Percentiles rank a stretch among this genome's conserved stretches.
Conservation (phyloP, 2,329 filamentous ascomycete genomes). For the Arthroderma sp. region DNA sequence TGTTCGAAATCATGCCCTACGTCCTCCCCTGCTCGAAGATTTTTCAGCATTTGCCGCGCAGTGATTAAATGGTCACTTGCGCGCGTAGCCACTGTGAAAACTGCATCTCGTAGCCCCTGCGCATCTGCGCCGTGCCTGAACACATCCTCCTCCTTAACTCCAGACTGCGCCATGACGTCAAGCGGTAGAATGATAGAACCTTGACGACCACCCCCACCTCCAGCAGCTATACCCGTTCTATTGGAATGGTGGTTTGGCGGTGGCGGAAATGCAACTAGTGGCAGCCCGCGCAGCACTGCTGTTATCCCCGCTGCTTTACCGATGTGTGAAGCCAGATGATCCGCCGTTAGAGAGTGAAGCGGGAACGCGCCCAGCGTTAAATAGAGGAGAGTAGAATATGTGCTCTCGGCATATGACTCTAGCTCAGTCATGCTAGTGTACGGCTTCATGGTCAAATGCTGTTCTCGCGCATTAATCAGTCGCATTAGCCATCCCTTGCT, state of each 20-base stretch:
- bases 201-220: conserved; percentile 34
- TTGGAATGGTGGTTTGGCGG: conserved; percentile 45
- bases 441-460: conserved; percentile 69
- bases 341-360: conserved; percentile 67
- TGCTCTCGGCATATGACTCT: conserved; percentile 86
- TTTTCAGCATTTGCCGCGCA: conserved; percentile 77
- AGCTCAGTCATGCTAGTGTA: conserved; percentile 60
- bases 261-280: conserved; percentile 69
- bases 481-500: conserved; percentile 63
- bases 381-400: conserved; percentile 86
- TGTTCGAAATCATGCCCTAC: conserved; percentile 85
- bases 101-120: conserved; percentile 68
- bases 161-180: conserved; percentile 73
- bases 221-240: conserved; percentile 28
- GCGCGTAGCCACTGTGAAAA: conserved; percentile 83
- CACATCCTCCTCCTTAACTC: conserved; percentile 78
- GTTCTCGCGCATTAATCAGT: conserved; percentile 68
- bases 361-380: conserved; percentile 68
- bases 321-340: conserved; percentile 88
- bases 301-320: conserved; percentile 87
- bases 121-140: conserved; percentile 69
- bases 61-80: conserved; percentile 95
- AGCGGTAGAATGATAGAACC: conserved; percentile 68
- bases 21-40: conserved; percentile 57
- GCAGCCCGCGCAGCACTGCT: conserved; percentile 73